phyloP scores from a whole-genome alignment of 2,329 filamentous ascomycete genomes.

The Penicillium brasilianum region DNA sequence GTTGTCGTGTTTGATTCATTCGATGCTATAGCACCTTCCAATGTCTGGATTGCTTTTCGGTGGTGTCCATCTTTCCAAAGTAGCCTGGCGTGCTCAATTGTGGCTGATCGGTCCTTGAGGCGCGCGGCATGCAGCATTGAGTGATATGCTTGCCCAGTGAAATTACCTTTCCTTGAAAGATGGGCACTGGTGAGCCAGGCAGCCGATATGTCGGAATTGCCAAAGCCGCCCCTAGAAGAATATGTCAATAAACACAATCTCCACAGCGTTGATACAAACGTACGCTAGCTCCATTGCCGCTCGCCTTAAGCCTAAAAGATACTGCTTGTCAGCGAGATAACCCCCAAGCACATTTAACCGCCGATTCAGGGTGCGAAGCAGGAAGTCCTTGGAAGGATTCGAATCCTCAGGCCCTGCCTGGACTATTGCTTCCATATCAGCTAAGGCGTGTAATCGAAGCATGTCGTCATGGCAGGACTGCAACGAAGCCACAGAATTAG shows the following conservation, averaged over 20 bases:
- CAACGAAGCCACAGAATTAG: conserved; percentile 77
- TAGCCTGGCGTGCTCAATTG: conserved; percentile 90
- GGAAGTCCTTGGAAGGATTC: conserved; percentile 24
- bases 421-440: conserved; percentile 82
- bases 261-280: not conserved
- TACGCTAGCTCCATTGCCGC: conserved; percentile 80
- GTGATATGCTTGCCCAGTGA: conserved; percentile 87
- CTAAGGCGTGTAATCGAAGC: conserved; percentile 82
- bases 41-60: conserved; percentile 89
- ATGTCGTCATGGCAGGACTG: conserved; percentile 84
- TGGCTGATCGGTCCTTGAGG: conserved; percentile 82
- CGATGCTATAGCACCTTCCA: conserved; percentile 82
- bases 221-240: conserved; percentile 57
- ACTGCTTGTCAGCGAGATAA: conserved; percentile 91
- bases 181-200: conserved; percentile 85
- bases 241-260: conserved; percentile 33
- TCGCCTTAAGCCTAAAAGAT: conserved; percentile 81
- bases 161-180: conserved; percentile 83
- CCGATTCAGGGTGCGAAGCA: conserved; percentile 66
- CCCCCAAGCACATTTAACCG: conserved; percentile 89
- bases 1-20: conserved; percentile 70
- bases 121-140: conserved; percentile 87
- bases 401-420: conserved; percentile 45
- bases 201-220: conserved; percentile 74
- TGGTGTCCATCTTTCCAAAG: conserved; percentile 93